Conservation (phyloP, 2,329 filamentous ascomycete species). For the Aspergillus sp. region DNA sequence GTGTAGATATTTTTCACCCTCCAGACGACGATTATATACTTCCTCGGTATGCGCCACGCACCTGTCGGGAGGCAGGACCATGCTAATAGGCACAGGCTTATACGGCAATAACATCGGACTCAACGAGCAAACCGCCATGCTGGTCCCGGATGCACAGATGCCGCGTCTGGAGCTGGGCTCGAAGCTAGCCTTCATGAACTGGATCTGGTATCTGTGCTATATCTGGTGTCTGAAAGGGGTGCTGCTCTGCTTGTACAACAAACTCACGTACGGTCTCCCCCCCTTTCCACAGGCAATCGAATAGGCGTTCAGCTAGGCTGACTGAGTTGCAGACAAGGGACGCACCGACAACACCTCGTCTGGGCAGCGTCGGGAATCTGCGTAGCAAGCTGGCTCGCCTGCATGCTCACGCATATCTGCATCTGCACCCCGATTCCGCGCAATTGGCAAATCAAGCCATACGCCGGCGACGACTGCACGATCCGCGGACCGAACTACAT, state of each 20-base stretch:
- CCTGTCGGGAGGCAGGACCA: background rate
- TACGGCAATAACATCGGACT: constrained; percentile 25
- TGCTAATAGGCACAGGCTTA: constrained; percentile 6
- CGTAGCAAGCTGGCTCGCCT: constrained; percentile 18
- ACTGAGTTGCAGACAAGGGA: constrained; percentile 11
- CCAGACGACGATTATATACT: constrained; percentile 8
- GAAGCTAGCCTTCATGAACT: constrained; percentile 25
- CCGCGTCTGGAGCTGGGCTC: constrained; percentile 18
- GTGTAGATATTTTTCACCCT: constrained; percentile 10
- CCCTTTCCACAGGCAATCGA: no score
- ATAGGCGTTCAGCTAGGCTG: no score
- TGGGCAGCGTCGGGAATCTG: constrained; percentile 16
- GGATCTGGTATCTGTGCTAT: constrained; percentile 28
- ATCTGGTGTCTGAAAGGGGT: constrained; percentile 27
- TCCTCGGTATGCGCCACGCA: constrained; percentile 3
- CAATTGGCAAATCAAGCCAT: constrained; percentile 27
- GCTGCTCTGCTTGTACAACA: constrained; percentile 24
- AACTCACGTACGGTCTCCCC: constrained; percentile 14
- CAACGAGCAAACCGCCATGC: constrained; percentile 16
- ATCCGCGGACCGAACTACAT: constrained; percentile 13
- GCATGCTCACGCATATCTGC: constrained; percentile 21
- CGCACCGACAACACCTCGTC: constrained; percentile 18
- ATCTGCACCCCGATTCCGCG: constrained; percentile 20
- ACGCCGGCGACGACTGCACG: constrained; percentile 19
- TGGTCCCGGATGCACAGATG: constrained; percentile 17